phyloP scores from a whole-genome alignment of 2,329 filamentous ascomycete genomes.

The Penicillium sp. region DNA sequence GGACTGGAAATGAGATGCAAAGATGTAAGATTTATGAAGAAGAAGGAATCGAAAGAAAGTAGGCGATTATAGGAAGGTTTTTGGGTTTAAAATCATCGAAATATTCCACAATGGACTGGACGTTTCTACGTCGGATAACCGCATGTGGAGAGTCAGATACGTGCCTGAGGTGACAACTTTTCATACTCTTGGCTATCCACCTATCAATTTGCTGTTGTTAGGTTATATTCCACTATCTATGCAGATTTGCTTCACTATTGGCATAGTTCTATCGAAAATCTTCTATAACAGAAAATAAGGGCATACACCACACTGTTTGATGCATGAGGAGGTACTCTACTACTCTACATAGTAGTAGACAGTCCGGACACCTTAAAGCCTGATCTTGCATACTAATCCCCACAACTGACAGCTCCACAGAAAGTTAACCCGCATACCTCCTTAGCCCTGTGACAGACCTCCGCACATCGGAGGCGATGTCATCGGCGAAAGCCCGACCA shows the following conservation, averaged over 20 bases:
- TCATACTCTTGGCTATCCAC: background rate
- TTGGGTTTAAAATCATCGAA: background rate
- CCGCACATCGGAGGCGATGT: conserved; percentile 2
- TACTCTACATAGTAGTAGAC: background rate
- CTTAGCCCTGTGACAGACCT: background rate
- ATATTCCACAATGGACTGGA: background rate
- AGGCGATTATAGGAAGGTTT: background rate
- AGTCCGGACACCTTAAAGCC: background rate
- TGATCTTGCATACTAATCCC: background rate
- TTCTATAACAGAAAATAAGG: too few species aligned
- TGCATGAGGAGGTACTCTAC: background rate
- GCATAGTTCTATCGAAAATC: too few species aligned
- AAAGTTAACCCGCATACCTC: background rate
- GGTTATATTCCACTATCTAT: background rate
- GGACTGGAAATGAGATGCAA: background rate
- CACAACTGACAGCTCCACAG: background rate
- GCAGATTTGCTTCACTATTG: background rate
- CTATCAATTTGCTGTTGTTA: background rate
- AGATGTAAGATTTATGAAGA: background rate
- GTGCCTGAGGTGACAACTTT: background rate
- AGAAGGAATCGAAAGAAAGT: background rate
- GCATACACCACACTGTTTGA: background rate
- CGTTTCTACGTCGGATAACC: background rate
- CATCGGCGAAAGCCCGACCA: conserved; percentile 20
- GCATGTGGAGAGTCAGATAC: background rate